Conservation (phyloP, 345 rosid species). For the Populus simonii region DNA sequence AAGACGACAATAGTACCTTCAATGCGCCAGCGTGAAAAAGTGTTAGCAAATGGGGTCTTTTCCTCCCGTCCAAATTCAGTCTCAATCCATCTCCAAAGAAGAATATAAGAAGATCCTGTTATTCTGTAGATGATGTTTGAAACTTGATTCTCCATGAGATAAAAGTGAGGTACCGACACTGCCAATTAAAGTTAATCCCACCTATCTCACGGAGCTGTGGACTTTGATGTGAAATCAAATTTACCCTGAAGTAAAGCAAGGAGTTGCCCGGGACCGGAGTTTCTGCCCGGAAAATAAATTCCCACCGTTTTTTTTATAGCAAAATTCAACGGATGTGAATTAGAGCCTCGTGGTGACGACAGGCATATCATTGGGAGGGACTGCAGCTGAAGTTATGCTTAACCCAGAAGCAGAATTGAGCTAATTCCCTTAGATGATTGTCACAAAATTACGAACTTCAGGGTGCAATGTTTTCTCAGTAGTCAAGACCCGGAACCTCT, state of each 20-base stretch:
- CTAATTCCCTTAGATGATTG: background rate
- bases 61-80: background rate
- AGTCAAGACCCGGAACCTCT: background rate
- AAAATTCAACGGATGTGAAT: background rate
- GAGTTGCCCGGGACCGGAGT: background rate
- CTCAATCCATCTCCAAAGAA: background rate
- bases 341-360: background rate
- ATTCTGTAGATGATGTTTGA: constrained; percentile 1
- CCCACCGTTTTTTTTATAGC: background rate
- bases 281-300: background rate
- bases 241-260: background rate
- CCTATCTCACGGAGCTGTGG: background rate
- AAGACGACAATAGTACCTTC: constrained; percentile 21
- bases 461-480: background rate
- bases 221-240: background rate
- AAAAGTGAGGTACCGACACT: background rate
- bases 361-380: too few relatives aligned
- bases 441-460: background rate
- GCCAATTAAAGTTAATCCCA: constrained; percentile 3
- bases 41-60: background rate
- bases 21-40: background rate
- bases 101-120: background rate
- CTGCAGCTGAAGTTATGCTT: background rate
- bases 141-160: constrained; percentile 9
- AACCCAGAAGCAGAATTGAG: background rate